phyloP scores from a whole-genome alignment of 2,329 filamentous ascomycete genomes.

The Fusarium camptoceras region DNA sequence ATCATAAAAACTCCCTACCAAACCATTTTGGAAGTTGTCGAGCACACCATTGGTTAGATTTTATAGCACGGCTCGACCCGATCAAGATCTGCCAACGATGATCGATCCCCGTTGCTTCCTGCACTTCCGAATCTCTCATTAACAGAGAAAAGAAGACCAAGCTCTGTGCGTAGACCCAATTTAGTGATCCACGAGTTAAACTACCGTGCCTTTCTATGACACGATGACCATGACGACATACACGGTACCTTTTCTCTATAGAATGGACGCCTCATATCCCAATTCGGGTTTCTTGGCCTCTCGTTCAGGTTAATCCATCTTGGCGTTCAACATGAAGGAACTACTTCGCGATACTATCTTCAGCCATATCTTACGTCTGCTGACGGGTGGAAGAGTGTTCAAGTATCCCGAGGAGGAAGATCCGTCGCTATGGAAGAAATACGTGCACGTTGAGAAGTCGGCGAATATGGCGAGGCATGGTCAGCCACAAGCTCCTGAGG shows the following conservation, averaged over 20 bases:
- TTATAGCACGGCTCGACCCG: not conserved
- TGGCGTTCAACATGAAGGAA: not conserved
- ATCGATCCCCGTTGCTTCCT: constrained; percentile 1
- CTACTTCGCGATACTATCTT: constrained; percentile 8
- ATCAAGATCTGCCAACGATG: constrained; percentile 3
- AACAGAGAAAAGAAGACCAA: not conserved
- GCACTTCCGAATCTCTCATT: not conserved
- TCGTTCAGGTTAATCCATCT: not conserved
- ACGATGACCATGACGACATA: constrained; percentile 11
- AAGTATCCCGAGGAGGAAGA: constrained; percentile 16
- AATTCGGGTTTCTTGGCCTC: not conserved
- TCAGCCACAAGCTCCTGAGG: not conserved
- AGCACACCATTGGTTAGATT: not conserved
- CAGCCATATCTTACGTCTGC: constrained; percentile 3
- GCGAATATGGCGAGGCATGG: constrained; percentile 10
- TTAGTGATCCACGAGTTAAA: not conserved
- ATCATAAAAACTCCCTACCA: not conserved
- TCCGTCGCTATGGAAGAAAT: constrained; percentile 12
- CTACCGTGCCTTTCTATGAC: not conserved
- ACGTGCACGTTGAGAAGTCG: constrained; percentile 7
- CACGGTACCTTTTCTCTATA: not conserved
- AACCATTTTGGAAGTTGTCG: too few species aligned
- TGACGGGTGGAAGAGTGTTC: constrained; percentile 3
- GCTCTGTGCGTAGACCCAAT: not conserved
- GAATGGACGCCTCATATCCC: not conserved